Percentiles rank a stretch among this genome's conserved stretches.
phyloP scores from a whole-genome alignment of 371 early-diverging fungal species.

The Haplosporangium sp. region DNA sequence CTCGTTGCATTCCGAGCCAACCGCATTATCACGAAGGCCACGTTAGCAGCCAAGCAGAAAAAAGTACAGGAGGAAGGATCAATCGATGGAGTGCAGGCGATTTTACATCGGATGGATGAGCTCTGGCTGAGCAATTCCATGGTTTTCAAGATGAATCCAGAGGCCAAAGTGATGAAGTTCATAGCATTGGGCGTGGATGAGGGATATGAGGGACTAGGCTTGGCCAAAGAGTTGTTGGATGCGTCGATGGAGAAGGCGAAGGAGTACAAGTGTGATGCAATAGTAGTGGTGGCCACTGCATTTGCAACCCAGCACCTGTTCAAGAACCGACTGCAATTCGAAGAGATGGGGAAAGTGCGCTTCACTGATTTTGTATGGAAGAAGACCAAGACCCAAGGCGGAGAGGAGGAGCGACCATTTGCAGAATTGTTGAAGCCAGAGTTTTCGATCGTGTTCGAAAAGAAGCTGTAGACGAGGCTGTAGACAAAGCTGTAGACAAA shows the following conservation, averaged over 20 bases:
- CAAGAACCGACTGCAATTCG: conserved; percentile 36
- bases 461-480: conserved; percentile 9
- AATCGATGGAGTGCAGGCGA: conserved; percentile 20
- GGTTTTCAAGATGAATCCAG: conserved; percentile 28
- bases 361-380: conserved; percentile 30
- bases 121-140: conserved; percentile 32
- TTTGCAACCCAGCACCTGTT: conserved; percentile 55
- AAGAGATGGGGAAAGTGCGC: conserved; percentile 35
- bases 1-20: conserved; percentile 45
- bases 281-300: conserved; percentile 43
- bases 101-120: conserved; percentile 26
- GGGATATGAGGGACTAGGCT: conserved; percentile 32
- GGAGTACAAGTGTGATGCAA: conserved; percentile 31
- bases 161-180: conserved; percentile 49
- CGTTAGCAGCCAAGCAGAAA: conserved; percentile 3
- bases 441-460: conserved; percentile 40
- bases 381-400: conserved; percentile 2
- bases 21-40: conserved; percentile 7
- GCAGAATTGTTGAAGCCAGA: conserved; percentile 35
- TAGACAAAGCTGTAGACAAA: neutral
- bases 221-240: conserved; percentile 45
- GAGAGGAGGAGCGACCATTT: conserved; percentile 29
- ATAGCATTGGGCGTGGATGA: conserved; percentile 45
- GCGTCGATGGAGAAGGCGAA: conserved; percentile 33
- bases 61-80: conserved; percentile 1